Percentiles rank a stretch among this genome's conserved stretches.
These are phyloP conservation scores for Peterozyma toletana DNA, from an alignment of 805 yeast species.

Conservation along the genomic window DNA sequence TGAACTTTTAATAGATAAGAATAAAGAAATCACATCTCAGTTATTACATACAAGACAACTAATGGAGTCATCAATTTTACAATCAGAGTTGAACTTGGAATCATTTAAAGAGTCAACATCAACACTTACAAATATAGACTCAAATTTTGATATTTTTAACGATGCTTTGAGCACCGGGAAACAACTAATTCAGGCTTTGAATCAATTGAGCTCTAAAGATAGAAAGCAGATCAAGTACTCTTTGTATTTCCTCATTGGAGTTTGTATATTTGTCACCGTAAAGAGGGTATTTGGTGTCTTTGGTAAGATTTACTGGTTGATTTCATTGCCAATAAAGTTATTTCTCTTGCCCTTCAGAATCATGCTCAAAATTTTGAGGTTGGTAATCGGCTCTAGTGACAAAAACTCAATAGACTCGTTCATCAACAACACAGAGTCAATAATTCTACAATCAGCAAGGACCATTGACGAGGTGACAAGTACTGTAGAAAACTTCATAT, in stretches of 20 bases:
- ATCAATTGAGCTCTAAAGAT: conserved; percentile 43
- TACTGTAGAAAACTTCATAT: too few relatives aligned
- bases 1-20: conserved; percentile 36
- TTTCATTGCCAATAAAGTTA: conserved; percentile 5
- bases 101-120: conserved; percentile 39
- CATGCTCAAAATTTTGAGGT: neutral
- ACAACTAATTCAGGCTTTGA: conserved; percentile 41
- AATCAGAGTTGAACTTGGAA: conserved; percentile 42
- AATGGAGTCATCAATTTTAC: conserved; percentile 40
- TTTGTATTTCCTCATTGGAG: conserved; percentile 5
- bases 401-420: too few relatives aligned
- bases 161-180: conserved; percentile 33
- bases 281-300: conserved; percentile 4
- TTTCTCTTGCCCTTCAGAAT: conserved; percentile 4
- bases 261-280: conserved; percentile 5
- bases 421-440: too few relatives aligned
- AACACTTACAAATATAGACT: conserved; percentile 31
- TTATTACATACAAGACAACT: conserved; percentile 41
- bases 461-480: too few relatives aligned
- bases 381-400: conserved; percentile 1
- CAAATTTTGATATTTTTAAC: conserved; percentile 32
- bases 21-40: conserved; percentile 36
- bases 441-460: too few relatives aligned
- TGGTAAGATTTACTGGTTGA: conserved; percentile 5
- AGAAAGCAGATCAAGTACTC: conserved; percentile 16